Conservation (phyloP, 768 basidiomycete genomes). For the Russula sp. region DNA sequence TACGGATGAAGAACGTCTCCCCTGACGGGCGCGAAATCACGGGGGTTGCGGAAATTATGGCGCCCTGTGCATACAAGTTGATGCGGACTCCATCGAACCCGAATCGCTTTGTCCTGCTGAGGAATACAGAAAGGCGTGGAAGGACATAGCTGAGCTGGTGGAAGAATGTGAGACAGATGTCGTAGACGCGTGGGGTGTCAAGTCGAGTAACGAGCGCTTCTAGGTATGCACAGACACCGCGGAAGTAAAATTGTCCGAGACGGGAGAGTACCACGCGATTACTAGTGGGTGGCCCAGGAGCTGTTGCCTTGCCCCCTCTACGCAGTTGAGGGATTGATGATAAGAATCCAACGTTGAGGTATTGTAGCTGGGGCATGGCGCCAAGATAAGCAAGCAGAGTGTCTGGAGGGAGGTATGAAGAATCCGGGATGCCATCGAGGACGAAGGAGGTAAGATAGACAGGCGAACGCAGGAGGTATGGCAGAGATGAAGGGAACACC, state of each 20-base stretch:
- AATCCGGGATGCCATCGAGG: too few species aligned
- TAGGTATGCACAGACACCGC: neutral
- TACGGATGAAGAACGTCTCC: neutral
- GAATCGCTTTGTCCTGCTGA: neutral
- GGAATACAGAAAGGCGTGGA: neutral
- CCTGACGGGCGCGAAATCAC: neutral
- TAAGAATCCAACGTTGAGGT: too few species aligned
- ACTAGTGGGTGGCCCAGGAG: neutral
- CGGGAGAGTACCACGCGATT: neutral
- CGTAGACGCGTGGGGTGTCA: neutral
- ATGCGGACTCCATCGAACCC: slow-evolving; percentile 1
- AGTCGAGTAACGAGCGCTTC: neutral
- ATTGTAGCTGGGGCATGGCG: too few species aligned
- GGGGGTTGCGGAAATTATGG: neutral
- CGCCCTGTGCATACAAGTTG: neutral
- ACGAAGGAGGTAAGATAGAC: too few species aligned
- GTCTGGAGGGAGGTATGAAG: too few species aligned
- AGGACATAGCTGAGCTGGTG: slow-evolving; percentile 1
- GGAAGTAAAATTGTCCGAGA: neutral
- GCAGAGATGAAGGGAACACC: too few species aligned
- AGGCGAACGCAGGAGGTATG: too few species aligned
- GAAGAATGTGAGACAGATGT: neutral
- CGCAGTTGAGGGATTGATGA: too few species aligned
- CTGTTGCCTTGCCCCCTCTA: neutral
- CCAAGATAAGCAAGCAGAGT: too few species aligned